Evolutionary conservation across 495 filamentous ascomycete species (phyloP), one percentile per base, ranked within the genome.

Genomic region (Trichoderma virens): DNA sequence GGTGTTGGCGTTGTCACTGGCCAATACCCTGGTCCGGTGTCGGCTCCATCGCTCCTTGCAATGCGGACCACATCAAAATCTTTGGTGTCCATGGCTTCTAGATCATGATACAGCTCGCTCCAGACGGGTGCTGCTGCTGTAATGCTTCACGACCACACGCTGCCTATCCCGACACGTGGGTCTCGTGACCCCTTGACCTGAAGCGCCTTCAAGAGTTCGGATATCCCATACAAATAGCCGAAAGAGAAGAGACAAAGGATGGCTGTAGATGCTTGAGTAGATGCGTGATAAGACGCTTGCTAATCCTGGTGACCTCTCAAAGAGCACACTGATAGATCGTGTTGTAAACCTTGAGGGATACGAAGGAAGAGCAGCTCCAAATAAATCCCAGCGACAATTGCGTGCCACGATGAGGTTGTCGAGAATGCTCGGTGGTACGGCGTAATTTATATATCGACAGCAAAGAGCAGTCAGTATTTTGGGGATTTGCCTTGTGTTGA

Each of bases 21-120:
- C 63, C 63, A 65, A 35, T 65, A 65, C 2, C 38, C 63, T 8
- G 63, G 63, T 6, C 63, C 63, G 11, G 63, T 65, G 35, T 65
- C 63, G 18, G 32, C 32, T 56, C 63, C 63, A 43, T 65, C 63
- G 54, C 34, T 34, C 16, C 63, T 30, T 0, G 39, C 51, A 34
- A 65, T 60, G 23, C 38, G 63, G 11, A 65, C 59, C 23, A 65
- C 54, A 20, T 65, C 56, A 23, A 65, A 65, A 23, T 65, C 63
- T 39, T 60, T 60, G 11, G 34, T 60, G 31, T 65, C 63, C 54
- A 56, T 56, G 25, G 11, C 27, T 30, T 56, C 51, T 56, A 47
- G 20, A 20, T 20, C 25, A 28, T 56, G 51, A 30, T 56, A 30
- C 27, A 3, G 51, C 51, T 56, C 27, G 23, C 16, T n/a, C 45